phyloP scores from a whole-genome alignment of 108 stramenopile genomes.

The Seminavis robusta region DNA sequence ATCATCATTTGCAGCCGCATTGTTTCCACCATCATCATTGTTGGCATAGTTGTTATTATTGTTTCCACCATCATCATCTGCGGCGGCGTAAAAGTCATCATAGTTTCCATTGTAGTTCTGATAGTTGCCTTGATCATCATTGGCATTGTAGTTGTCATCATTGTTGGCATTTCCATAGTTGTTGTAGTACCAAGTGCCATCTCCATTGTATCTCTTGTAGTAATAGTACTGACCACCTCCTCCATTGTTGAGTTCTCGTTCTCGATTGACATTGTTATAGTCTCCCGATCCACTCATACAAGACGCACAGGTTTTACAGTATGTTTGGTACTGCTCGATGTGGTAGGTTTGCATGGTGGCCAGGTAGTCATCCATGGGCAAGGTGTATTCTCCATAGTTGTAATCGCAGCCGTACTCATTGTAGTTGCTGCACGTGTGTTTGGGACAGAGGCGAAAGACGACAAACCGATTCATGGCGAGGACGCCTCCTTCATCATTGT shows the following conservation, averaged over 20 bases:
- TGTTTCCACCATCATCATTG: not conserved
- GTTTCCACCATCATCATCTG: not conserved
- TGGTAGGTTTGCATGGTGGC: conserved; percentile 65
- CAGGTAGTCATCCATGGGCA: conserved; percentile 69
- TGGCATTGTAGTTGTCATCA: not conserved
- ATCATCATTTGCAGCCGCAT: not conserved
- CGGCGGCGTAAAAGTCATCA: not conserved
- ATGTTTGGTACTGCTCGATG: conserved; percentile 45
- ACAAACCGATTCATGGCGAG: conserved; percentile 70
- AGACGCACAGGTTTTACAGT: conserved; percentile 56
- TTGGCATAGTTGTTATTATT: not conserved
- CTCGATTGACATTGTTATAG: not conserved
- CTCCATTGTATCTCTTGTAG: not conserved
- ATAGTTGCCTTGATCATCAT: not conserved
- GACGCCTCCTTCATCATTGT: conserved; percentile 38
- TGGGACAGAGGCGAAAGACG: conserved; percentile 77
- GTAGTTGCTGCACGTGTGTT: conserved; percentile 51
- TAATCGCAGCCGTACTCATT: conserved; percentile 55
- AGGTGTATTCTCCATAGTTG: conserved; percentile 73
- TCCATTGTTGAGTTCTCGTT: conserved; percentile 2
- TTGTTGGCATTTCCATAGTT: not conserved
- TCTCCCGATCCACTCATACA: conserved; percentile 31
- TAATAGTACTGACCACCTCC: not conserved
- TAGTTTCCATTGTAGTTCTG: not conserved
- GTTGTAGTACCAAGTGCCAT: not conserved